Conservation (phyloP, 176 grass and related monocot genomes). For the Oryza officinalis region DNA sequence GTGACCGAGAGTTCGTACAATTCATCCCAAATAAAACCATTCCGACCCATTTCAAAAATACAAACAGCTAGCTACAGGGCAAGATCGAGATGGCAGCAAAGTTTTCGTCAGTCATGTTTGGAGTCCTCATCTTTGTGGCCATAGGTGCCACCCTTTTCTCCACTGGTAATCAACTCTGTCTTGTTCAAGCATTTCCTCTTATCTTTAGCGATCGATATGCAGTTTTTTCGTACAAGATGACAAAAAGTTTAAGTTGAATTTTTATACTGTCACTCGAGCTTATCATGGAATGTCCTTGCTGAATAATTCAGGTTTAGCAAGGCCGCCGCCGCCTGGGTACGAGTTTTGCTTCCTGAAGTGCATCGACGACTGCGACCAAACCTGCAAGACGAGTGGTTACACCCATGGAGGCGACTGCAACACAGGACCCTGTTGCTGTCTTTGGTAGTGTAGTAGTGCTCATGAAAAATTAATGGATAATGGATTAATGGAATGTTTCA, state of each 20-base stretch:
- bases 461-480: no score
- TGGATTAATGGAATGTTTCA: no score
- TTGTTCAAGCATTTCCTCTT: no score
- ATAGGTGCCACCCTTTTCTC: no score
- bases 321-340: not conserved
- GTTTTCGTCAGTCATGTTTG: no score
- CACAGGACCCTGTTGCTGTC: not conserved
- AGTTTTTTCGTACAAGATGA: no score
- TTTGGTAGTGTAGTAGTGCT: not conserved
- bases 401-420: not conserved
- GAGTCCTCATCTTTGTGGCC: no score
- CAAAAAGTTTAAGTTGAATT: no score
- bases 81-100: not conserved
- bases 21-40: not conserved
- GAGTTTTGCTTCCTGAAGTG: not conserved
- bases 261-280: not conserved
- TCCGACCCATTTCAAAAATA: not conserved
- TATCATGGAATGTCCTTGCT: not conserved
- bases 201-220: no score
- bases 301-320: not conserved
- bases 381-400: not conserved
- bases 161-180: no score
- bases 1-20: not conserved
- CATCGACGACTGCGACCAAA: not conserved
- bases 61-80: not conserved